phyloP scores from a whole-genome alignment of 1,139 yeast genomes.

The Blastobotrys apis region DNA sequence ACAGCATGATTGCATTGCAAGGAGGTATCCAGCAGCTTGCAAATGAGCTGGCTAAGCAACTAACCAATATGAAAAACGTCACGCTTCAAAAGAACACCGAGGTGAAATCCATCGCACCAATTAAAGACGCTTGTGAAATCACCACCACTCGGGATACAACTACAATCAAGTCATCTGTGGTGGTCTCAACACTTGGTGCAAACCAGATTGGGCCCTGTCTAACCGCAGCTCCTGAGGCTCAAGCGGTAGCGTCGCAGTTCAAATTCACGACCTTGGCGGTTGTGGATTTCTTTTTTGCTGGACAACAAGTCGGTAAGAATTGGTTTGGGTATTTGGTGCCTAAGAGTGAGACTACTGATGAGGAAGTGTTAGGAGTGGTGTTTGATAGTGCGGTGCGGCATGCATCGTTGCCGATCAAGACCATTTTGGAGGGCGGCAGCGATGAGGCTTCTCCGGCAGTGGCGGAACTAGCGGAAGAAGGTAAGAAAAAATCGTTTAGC shows the following conservation, averaged over 20 bases:
- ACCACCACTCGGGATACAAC: constrained; percentile 15
- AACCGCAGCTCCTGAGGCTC: constrained; percentile 19
- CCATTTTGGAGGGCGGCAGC: constrained; percentile 4
- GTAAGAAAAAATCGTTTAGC: neutral
- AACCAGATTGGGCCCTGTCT: constrained; percentile 20
- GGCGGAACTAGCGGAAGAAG: constrained; percentile 3
- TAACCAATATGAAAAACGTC: constrained; percentile 48
- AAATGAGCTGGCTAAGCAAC: constrained; percentile 32
- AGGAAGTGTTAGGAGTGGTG: constrained; percentile 74
- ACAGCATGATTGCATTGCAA: constrained; percentile 30
- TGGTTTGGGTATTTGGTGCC: constrained; percentile 95
- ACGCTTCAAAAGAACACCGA: constrained; percentile 33
- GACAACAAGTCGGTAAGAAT: constrained; percentile 31
- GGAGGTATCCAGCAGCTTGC: constrained; percentile 34
- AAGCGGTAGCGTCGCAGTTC: constrained; percentile 20
- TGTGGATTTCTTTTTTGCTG: constrained; percentile 33
- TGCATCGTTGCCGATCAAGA: constrained; percentile 32
- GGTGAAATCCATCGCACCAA: constrained; percentile 21
- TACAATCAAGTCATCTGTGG: constrained; percentile 22
- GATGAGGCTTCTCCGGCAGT: neutral
- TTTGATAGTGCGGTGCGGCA: constrained; percentile 71
- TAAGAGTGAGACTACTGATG: constrained; percentile 39
- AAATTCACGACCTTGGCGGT: constrained; percentile 35
- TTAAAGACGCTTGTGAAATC: constrained; percentile 16
- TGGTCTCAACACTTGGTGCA: constrained; percentile 32